These are phyloP conservation scores for Eruca vesicaria DNA, from an alignment of 441 rosid genomes.

Conservation along the genomic window DNA sequence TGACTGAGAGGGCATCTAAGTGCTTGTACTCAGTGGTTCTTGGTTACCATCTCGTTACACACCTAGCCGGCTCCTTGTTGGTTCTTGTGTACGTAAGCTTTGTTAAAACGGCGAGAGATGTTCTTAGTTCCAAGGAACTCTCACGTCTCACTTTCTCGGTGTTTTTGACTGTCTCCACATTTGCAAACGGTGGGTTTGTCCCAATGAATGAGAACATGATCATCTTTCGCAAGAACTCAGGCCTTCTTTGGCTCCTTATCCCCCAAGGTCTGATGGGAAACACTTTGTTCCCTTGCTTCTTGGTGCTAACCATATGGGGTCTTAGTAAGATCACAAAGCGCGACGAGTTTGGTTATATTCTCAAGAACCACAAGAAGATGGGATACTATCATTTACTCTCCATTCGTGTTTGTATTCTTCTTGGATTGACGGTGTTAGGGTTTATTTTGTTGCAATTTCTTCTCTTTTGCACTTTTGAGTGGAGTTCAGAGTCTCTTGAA, in stretches of 20 bases:
- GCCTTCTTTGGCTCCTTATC: slow-evolving; percentile 48
- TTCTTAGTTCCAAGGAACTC: slow-evolving; percentile 38
- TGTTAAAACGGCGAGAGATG: slow-evolving; percentile 36
- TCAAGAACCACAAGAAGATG: slow-evolving; percentile 38
- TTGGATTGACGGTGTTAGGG: slow-evolving; percentile 46
- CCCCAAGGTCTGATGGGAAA: slow-evolving; percentile 54
- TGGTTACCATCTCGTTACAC: slow-evolving; percentile 36
- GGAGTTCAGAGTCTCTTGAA: slow-evolving; percentile 42
- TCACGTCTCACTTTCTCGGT: slow-evolving; percentile 42
- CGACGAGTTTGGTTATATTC: slow-evolving; percentile 34
- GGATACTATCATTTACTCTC: slow-evolving; percentile 49
- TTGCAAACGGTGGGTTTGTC: slow-evolving; percentile 50
- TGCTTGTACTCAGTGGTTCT: slow-evolving; percentile 39
- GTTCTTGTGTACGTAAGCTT: slow-evolving; percentile 33
- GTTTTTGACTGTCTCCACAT: slow-evolving; percentile 48
- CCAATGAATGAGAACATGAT: slow-evolving; percentile 72
- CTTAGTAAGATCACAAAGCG: slow-evolving; percentile 35
- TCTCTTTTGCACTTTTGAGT: slow-evolving; percentile 46
- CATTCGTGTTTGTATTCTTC: slow-evolving; percentile 9
- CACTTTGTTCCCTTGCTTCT: slow-evolving; percentile 49
- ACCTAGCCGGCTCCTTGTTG: slow-evolving; percentile 32
- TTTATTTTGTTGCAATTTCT: slow-evolving; percentile 26
- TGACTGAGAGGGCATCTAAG: slow-evolving; percentile 22
- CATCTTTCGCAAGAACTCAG: slow-evolving; percentile 51
- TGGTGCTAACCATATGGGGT: slow-evolving; percentile 43